Evolutionary conservation across 352 stramenopile genomes (phyloP).

Genomic region (Pythium dissimile): DNA sequence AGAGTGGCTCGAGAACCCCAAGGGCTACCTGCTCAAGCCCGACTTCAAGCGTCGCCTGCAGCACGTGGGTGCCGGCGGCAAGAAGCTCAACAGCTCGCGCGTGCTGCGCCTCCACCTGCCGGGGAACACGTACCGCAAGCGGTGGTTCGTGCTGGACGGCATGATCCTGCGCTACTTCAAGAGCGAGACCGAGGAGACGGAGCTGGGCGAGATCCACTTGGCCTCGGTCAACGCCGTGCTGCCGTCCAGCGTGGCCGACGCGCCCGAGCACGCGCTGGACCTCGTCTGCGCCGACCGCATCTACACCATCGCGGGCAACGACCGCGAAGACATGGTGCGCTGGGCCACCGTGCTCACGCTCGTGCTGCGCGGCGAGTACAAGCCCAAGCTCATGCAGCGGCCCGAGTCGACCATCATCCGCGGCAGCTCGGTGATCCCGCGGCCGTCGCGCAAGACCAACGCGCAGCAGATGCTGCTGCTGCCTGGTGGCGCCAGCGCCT

Average conservation of each 20-base stretch:
- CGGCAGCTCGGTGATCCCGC: constrained; percentile 77
- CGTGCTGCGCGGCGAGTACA: constrained; percentile 84
- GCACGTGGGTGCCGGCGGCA: constrained; percentile 79
- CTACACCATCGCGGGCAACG: constrained; percentile 83
- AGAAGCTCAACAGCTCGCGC: constrained; percentile 82
- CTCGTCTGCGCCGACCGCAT: constrained; percentile 87
- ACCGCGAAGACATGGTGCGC: constrained; percentile 86
- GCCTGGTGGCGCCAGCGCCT: constrained; percentile 29
- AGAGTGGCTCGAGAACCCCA: constrained; percentile 89
- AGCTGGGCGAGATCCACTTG: constrained; percentile 85
- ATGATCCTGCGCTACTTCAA: constrained; percentile 90
- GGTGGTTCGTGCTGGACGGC: constrained; percentile 87
- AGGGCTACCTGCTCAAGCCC: constrained; percentile 84
- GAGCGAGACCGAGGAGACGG: constrained; percentile 81
- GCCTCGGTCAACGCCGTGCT: constrained; percentile 85
- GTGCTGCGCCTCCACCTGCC: constrained; percentile 75
- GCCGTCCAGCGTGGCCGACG: constrained; percentile 85
- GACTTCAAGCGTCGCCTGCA: constrained; percentile 88
- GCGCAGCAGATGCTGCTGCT: constrained; percentile 32
- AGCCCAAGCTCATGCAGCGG: constrained; percentile 86
- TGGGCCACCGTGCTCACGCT: constrained; percentile 86
- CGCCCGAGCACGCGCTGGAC: constrained; percentile 80
- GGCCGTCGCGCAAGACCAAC: constrained; percentile 70
- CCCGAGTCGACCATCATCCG: constrained; percentile 86
- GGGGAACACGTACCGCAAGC: constrained; percentile 72